A percentile compares a stretch with the other conserved stretches of the same genome.
Evolutionary conservation across 345 rosid genomes (phyloP).

Genomic region (Eucalyptus globulus): DNA sequence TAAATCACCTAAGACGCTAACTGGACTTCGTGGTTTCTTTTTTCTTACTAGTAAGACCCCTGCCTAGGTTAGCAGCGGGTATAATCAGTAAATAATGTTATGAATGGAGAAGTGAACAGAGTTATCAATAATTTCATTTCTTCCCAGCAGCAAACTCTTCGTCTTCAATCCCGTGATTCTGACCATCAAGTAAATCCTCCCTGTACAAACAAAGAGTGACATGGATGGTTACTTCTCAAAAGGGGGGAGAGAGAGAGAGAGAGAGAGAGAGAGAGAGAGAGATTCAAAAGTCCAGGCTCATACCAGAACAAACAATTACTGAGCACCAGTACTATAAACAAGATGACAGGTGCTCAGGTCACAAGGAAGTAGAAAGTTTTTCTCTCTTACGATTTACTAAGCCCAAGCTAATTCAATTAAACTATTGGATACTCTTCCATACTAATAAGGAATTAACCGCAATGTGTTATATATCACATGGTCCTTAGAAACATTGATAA

Average conservation of each 20-base stretch:
- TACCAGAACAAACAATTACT: background rate
- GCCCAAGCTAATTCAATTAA: background rate
- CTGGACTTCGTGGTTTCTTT: background rate
- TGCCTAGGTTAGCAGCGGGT: background rate
- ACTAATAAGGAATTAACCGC: background rate
- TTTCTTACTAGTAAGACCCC: background rate
- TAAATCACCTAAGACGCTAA: background rate
- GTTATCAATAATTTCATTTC: background rate
- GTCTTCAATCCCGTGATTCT: slow-evolving; percentile 28
- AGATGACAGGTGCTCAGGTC: background rate
- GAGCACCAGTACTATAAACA: background rate
- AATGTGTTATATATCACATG: background rate
- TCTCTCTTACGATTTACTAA: background rate
- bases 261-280: background rate
- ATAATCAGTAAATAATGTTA: background rate
- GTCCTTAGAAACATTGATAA: background rate
- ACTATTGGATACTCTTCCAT: background rate
- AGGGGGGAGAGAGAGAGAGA: too few species aligned
- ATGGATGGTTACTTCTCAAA: background rate
- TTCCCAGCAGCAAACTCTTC: background rate
- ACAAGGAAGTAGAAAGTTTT: background rate
- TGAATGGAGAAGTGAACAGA: background rate
- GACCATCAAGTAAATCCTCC: slow-evolving; percentile 51
- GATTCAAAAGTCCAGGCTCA: background rate
- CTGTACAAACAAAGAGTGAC: slow-evolving; percentile 19